phyloP scores from a whole-genome alignment of 306 rosid species.

The Alnus glutinosa region DNA sequence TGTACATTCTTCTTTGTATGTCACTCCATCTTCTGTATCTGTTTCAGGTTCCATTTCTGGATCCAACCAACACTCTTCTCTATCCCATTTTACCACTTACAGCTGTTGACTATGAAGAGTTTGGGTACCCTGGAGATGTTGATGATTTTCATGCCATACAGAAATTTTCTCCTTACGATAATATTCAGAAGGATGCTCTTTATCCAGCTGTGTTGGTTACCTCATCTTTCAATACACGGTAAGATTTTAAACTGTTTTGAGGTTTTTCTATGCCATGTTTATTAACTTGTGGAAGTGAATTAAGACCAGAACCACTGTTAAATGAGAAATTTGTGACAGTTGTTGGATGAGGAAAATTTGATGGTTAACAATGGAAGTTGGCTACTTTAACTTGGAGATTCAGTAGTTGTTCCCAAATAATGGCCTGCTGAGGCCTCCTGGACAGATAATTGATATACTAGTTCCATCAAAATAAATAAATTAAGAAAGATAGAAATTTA shows the following conservation, averaged over 20 bases:
- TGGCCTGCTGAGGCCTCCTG: not conserved
- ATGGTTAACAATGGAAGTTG: not conserved
- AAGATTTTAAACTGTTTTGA: conserved; percentile 19
- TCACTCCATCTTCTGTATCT: conserved; percentile 22
- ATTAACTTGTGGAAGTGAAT: conserved; percentile 10
- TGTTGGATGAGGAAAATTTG: not conserved
- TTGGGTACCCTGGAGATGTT: conserved; percentile 81
- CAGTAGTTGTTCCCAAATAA: not conserved
- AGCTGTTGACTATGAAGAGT: conserved; percentile 80
- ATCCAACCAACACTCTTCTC: conserved; percentile 77
- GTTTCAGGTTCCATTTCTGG: conserved; percentile 87
- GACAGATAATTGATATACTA: not conserved
- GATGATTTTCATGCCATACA: conserved; percentile 83
- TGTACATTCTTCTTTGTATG: not conserved
- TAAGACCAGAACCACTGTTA: conserved; percentile 6
- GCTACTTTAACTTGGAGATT: not conserved
- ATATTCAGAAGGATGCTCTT: conserved; percentile 68
- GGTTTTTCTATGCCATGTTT: conserved; percentile 8
- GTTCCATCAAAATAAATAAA: not conserved
- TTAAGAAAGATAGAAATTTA: not conserved
- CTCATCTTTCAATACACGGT: conserved; percentile 87
- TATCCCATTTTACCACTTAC: conserved; percentile 78
- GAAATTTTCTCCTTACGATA: conserved; percentile 84
- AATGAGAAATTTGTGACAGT: not conserved
- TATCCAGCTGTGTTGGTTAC: conserved; percentile 77